Percentiles rank a stretch among this genome's conserved stretches.
These are phyloP conservation scores for Gossypium davidsonii DNA, from an alignment of 441 rosid species.

Conservation along the genomic window DNA sequence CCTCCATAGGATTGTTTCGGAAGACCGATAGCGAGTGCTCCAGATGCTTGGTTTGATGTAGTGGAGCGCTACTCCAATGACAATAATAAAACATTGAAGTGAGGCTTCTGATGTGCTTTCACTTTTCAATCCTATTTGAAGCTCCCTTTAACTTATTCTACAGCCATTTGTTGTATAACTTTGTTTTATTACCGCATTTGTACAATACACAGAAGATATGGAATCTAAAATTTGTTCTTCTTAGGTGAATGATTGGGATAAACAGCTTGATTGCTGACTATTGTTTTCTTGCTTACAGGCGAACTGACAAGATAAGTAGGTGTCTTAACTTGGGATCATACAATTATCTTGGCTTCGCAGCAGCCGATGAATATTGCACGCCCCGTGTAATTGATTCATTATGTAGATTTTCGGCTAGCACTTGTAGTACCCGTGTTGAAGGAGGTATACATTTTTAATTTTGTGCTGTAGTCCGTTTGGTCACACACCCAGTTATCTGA, in stretches of 20 bases:
- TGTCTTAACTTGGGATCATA: conserved; percentile 88
- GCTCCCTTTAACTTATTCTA: not conserved
- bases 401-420: conserved; percentile 62
- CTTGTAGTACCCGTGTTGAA: conserved; percentile 74
- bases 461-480: not conserved
- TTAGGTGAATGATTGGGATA: not conserved
- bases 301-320: conserved; percentile 50
- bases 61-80: conserved; percentile 81
- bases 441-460: conserved; percentile 40
- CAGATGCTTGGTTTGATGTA: conserved; percentile 83
- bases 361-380: conserved; percentile 86
- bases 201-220: not conserved
- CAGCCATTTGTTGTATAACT: not conserved
- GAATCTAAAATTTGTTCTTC: not conserved
- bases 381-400: conserved; percentile 73
- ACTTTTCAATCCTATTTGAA: not conserved
- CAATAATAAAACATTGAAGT: conserved; percentile 79
- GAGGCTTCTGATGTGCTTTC: conserved; percentile 14
- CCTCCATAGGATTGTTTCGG: conserved; percentile 73
- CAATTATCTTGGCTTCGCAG: conserved; percentile 87
- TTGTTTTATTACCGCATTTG: not conserved
- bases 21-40: conserved; percentile 78
- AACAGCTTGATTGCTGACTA: not conserved
- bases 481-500: not conserved
- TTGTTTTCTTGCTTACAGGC: conserved; percentile 32